Evolutionary conservation across 1,284 basidiomycete species (phyloP), one percentile per base, ranked within the genome.

Genomic region (Cutaneotrichosporon cavernicola): DNA sequence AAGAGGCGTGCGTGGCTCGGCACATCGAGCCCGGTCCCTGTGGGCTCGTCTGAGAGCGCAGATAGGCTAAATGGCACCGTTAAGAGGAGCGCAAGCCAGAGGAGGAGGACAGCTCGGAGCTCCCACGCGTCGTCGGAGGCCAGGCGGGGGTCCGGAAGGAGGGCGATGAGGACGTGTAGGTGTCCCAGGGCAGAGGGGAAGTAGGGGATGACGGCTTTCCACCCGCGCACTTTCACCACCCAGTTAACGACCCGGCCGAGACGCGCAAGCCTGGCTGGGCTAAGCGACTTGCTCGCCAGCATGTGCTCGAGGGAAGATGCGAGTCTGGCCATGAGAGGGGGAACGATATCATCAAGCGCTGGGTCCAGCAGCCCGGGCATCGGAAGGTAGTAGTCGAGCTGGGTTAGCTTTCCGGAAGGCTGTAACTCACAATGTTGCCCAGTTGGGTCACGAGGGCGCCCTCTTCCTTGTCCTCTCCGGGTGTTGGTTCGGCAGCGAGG

Each of bases 351-450:
- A 72, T 94, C 90, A n/a, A 99, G 85, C 72, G 87, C 89, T n/a
- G 95, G 94, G 77, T 99, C 97, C n/a, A 98, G 85, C 0, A 99
- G 85, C 73, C 95, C 92, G 2, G 94, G 85, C 73, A 96, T 91
- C 65, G 98, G 95, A 75, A 97, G 94, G 74, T 97, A 99, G 75
- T 88, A 86, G 76, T 88, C 86, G 49, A 98, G 85, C 94, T 97
- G 65, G 14, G 43, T 52, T 10, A 56, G 56, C 30, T 58, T 7
- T 16, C 2, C 21, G 57, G 10, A 9, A 16, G 47, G 32, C 56
- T 16, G 49, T 65, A 32, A 26, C 79, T 65, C 64, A 82, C 81
- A 36, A 81, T 80, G 14, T 61, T 65, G 11, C 77, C 76, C 52
- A 81, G 53, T 59, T 82, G 83, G 59, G 80, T 77, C 56, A 86